Conservation (phyloP, 805 yeast species). For the Kregervanrija fluxuum region DNA sequence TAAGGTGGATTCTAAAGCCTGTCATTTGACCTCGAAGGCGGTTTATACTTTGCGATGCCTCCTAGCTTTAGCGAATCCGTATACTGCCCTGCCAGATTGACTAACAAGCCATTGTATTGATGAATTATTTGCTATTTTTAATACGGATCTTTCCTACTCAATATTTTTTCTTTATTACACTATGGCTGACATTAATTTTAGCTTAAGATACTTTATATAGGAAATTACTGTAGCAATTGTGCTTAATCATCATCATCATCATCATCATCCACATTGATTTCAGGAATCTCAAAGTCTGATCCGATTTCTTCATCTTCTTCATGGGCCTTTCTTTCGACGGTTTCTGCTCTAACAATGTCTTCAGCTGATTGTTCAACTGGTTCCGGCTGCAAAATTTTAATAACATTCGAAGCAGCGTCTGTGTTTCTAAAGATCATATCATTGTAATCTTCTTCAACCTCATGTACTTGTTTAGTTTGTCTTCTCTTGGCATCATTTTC, state of each 20-base stretch:
- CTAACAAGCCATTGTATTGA: no score
- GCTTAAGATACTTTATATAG: no score
- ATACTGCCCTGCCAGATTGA: no score
- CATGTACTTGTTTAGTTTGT: conserved; percentile 10
- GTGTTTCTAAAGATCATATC: conserved; percentile 12
- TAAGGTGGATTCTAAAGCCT: no score
- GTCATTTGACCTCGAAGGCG: conserved; percentile 17
- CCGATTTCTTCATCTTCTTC: conserved; percentile 16
- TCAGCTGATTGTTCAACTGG: conserved; percentile 4
- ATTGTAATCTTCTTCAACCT: conserved; percentile 7
- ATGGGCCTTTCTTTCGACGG: conserved; percentile 1
- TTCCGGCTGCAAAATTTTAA: neutral
- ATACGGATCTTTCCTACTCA: no score
- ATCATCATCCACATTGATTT: conserved; percentile 26
- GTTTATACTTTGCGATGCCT: conserved; percentile 4
- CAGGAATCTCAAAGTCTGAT: conserved; percentile 32
- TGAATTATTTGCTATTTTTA: no score
- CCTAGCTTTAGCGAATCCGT: no score
- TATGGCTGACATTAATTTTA: no score
- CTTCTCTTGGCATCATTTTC: conserved; percentile 8
- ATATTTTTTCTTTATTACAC: no score
- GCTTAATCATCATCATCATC: conserved; percentile 22
- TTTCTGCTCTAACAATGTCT: conserved; percentile 1
- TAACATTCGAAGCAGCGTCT: conserved; percentile 1
- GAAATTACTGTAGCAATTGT: no score